Evolutionary conservation across 2,329 filamentous ascomycete genomes (phyloP), one percentile per base, ranked within the genome.

Genomic region (Coniochaeta pulveracea): DNA sequence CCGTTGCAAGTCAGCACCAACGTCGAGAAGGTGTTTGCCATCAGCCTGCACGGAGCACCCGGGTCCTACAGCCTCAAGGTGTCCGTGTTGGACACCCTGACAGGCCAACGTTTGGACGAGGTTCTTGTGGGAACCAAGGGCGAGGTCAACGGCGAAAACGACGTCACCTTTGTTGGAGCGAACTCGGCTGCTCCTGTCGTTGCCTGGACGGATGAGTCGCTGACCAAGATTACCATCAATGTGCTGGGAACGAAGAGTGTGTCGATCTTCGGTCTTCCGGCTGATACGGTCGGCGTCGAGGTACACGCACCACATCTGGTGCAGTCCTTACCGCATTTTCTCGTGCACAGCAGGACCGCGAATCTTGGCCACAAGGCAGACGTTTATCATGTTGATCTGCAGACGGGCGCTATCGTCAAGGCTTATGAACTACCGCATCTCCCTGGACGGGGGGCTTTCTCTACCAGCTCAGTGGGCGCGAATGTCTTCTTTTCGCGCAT

Each of bases 401-500:
- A 79, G 57, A 78, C 66, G 38, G 72, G 67, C 34, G 70, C 68
- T 12, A 69, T 89, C 18, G 69, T 66, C n/a, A 85, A 84, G 52
- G 80, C 80, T 1, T 94, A 94, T 52, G 75, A 80, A 18, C 64
- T 96, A 10, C 83, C 88, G 1, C 73, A 75, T 34, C 55, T 86
- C 14, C 56, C 70, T 16, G 84, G 81, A 1, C 64, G 63, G 25
- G 86, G 85, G 16, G 75, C 80, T 1, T 85, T 95, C 50, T 81
- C 86, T 0, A 80, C 76, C 1, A 91, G 80, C 56, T 83, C 77
- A 3, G 71, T 74, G 25, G 81, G 79, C 38, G 76, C 81, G 14
- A 88, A 91, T 47, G 80, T 94, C 6, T 95, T 85, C 60, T 94
- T 96, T 52, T 88, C 83, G 3, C 76, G 88, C 38, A 66, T 91